Evolutionary conservation across 202 grass and related monocot species (phyloP), one percentile per base, ranked within the genome.

Genomic region (Bolboschoenoplectus hybrid): DNA sequence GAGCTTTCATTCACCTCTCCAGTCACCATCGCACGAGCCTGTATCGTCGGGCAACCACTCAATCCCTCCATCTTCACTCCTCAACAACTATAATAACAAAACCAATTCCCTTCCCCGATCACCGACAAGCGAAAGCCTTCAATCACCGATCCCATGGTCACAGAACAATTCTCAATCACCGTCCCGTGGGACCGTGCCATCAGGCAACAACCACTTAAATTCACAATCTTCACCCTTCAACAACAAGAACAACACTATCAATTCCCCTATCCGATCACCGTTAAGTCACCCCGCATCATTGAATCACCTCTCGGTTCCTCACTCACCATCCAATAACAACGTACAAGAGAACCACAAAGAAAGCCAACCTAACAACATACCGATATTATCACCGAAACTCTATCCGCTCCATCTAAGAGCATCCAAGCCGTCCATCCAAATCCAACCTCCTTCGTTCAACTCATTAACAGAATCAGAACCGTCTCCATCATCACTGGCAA

Each of bases 201-300:
- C 89, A 12, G 84, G 84, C 36, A 89, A 89, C 44, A 89, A 87
- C 44, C 89, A 74, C 89, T 86, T 81, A 74, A 94, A 86, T 77
- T 88, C 89, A 19, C 38, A 86, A 38, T 87, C 89, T 26, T 66
- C 91, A 47, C 91, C 71, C 41, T 74, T 87, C 1, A 74, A 68
- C 44, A 62, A 85, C 1, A 6, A 34, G 51, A 67, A 76, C n/a
- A 3, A 49, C 13, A 20, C 36, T 3, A 6, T 68, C 63, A 90
- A 58, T 71, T 87, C 80, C 81, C 92, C 92, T 26, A 76, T 63
- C 76, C 87, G 85, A 58, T 87, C 88, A 67, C 92, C 87, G 43
- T 7, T 36, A 13, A 80, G 4, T 34, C 43, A 17, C 9, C 20
- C 17, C 8, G 9, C 63, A 38, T 38, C 63, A 11, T 20, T 40